Base-by-base conservation (phyloP, 108 stramenopile species). In the Conticribra weissflogii region DNA sequence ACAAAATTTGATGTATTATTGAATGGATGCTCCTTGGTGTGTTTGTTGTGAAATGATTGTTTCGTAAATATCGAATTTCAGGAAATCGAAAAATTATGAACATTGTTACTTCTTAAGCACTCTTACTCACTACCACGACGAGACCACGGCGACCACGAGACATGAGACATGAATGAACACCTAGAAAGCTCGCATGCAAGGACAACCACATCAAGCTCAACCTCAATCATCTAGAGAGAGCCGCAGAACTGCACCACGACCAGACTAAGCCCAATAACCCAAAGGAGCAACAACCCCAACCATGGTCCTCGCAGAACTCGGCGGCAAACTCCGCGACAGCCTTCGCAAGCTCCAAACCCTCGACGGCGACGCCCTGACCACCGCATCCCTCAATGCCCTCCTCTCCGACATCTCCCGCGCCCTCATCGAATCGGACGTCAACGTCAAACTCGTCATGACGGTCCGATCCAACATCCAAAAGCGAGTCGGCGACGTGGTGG, bases 281-380 rank as follows among this genome's bases (percentile, higher is more conserved):
- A 4, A 51, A 51, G 3, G 17, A 51, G 4, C 24, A 51, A 32
- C 12, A 16, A 33, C 51, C 29, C 18, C 25, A 49, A 83, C 27
- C 68, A 98, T 98, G 98, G 98, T 97, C 27, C 83, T 98, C 64
- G 92, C 91, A 41, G 98, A 98, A 71, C 86, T 98, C 24, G 97
- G 98, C 5, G 84, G 89, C 36, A 94, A 96, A 82, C 90, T 98
- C 60, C 92, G 94, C 55, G 83, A 82, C 51, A 92, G 96, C 30
- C 86, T 98, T 32, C 86, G 83, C 34, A 94, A 94, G 78, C 86
- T 98, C 31, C 88, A 96, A 49, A 58, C 78, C 22, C 62, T 83
- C 36, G 61, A 71, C 27, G 12, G 22, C 49, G 89, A 81, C 44
- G 82, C 84, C 25, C 82, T 95, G 8, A 83, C 88, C 34, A 76